phyloP scores from a whole-genome alignment of 371 early-diverging fungal species.

The Actinomucor elegans region DNA sequence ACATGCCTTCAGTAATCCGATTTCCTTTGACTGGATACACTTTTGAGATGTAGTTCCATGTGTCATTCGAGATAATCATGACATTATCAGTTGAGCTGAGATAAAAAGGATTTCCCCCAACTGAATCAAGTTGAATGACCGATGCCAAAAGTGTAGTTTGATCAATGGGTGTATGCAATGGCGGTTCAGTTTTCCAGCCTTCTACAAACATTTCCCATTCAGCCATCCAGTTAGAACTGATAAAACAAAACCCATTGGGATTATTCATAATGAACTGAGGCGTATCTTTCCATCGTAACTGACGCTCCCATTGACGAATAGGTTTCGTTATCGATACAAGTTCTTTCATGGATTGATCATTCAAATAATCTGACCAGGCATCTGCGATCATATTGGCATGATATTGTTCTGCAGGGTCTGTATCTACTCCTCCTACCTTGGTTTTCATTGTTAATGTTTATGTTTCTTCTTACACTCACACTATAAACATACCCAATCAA shows the following conservation, averaged over 20 bases:
- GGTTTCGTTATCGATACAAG: too few species aligned
- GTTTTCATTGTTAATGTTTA: not conserved
- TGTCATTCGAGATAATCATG: slow-evolving; percentile 26
- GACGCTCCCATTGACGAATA: slow-evolving; percentile 20
- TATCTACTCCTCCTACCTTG: slow-evolving; percentile 24
- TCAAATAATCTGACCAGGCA: slow-evolving; percentile 5
- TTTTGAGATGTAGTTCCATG: slow-evolving; percentile 27
- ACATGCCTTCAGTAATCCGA: slow-evolving; percentile 18
- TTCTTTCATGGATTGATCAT: not conserved
- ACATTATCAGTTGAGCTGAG: slow-evolving; percentile 18
- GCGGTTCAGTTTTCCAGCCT: slow-evolving; percentile 24
- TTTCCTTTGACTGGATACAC: slow-evolving; percentile 16
- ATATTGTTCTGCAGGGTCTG: slow-evolving; percentile 30
- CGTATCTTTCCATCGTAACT: slow-evolving; percentile 29
- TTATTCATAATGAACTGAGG: slow-evolving; percentile 16
- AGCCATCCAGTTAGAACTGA: slow-evolving; percentile 28
- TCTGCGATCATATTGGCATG: slow-evolving; percentile 4
- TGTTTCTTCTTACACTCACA: not conserved
- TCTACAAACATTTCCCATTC: slow-evolving; percentile 39
- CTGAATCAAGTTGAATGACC: not conserved
- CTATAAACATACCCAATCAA: slow-evolving; percentile 31
- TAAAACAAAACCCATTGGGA: slow-evolving; percentile 14
- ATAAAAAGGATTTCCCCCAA: slow-evolving; percentile 14
- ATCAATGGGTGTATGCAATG: slow-evolving; percentile 6
- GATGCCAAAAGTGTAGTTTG: not conserved